Base-by-base conservation (phyloP, 495 filamentous ascomycete species). In the Podospora sp. region DNA sequence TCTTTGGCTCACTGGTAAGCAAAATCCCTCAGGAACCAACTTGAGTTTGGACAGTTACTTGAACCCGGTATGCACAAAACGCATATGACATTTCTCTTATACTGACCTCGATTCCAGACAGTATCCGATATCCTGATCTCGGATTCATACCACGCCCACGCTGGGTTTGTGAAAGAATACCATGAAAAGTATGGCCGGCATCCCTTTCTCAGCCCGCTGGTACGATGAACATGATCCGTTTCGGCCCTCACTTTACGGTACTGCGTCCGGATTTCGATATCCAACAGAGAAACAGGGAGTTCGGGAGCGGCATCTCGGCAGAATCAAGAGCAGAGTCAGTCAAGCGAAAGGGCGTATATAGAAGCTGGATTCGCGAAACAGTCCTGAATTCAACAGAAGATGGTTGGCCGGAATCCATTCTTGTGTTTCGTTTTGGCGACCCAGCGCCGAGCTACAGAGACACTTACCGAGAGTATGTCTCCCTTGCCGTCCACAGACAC, bases 281-380 rank as follows among this genome's bases (percentile, higher is more conserved):
- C 49, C 12, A 22, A 52, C 49, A 2, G 16, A 52, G 21, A 52
- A 52, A 52, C 21, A 52, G 49, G 49, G 49, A 52, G 49, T 52
- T 52, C 12, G 49, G 49, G 12, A 52, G 49, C 21, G 49, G 49
- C 49, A 52, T 52, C 49, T 52, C 49, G 14, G 49, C 49, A 52
- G 49, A 52, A 52, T 52, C 49, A 12, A 52, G 49, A 52, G 49
- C 49, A 52, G 49, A 52, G 49, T 52, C 49, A 22, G 49, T 52
- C 14, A 52, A 16, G 49, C 49, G 49, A 12, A 52, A 52, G 49
- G 49, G 49, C 18, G 49, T 52, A 5, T 22, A 52, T 12, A 16
- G 14, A 12, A 52, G 14, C 18, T 52, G 49, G 49, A 49, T 52
- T 52, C 12, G 14, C 49, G 49, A 52, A 18, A 52, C 18, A n/a